These are phyloP conservation scores for Quercus lobata DNA, from an alignment of 331 rosid genomes.

Conservation along the genomic window DNA sequence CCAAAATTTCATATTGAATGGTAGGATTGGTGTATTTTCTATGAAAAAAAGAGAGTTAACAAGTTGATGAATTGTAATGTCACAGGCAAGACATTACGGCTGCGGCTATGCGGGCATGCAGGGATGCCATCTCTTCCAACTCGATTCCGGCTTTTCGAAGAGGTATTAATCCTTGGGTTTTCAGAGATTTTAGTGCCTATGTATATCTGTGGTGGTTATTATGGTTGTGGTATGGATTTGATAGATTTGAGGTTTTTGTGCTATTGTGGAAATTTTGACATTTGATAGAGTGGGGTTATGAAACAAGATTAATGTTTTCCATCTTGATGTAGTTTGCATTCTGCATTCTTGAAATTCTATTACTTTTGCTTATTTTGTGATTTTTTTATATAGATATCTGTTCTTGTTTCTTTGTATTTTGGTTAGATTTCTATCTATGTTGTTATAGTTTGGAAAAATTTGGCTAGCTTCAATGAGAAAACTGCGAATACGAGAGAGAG, in stretches of 20 bases:
- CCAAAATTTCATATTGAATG: neutral
- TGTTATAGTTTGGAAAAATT: neutral
- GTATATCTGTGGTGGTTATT: neutral
- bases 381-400: neutral
- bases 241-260: neutral
- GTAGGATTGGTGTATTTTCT: neutral
- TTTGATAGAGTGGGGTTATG: neutral
- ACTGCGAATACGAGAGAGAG: neutral
- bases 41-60: neutral
- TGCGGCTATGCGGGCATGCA: constrained; percentile 94
- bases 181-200: neutral
- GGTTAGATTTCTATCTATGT: neutral
- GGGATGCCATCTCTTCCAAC: constrained; percentile 93
- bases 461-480: neutral
- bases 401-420: neutral
- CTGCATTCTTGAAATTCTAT: neutral
- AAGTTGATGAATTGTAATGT: constrained; percentile 1
- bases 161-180: constrained; percentile 36
- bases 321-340: neutral
- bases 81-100: constrained; percentile 79
- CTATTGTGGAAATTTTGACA: neutral
- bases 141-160: constrained; percentile 92
- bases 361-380: neutral
- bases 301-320: neutral
- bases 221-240: neutral